Evolutionary conservation across 345 rosid genomes (phyloP).

Genomic region (Brassica napus): DNA sequence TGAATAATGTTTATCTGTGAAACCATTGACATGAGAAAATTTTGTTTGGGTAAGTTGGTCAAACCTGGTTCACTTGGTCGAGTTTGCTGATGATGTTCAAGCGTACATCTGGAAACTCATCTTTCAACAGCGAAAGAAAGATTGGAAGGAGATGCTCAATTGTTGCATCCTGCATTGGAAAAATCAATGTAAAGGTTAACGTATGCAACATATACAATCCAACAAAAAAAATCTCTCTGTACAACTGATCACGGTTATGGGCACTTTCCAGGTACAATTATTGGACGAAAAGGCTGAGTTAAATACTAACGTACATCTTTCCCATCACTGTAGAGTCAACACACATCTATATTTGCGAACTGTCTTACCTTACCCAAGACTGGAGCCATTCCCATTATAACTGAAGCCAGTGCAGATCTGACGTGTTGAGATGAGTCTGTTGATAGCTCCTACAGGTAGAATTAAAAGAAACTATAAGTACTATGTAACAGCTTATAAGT

Average conservation of each 20-base stretch:
- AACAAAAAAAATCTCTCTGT: not conserved
- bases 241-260: not conserved
- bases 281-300: not conserved
- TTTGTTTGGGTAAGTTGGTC: not conserved
- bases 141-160: constrained; percentile 95
- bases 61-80: constrained; percentile 99
- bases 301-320: constrained; percentile 12
- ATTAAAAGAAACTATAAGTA: constrained; percentile 11
- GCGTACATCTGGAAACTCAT: constrained; percentile 98
- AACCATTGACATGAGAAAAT: not conserved
- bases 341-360: not conserved
- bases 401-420: constrained; percentile 96
- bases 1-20: not conserved
- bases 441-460: constrained; percentile 69
- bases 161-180: constrained; percentile 71
- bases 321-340: constrained; percentile 29
- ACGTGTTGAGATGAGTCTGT: constrained; percentile 98
- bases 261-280: not conserved
- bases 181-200: not conserved
- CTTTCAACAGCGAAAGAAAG: constrained; percentile 91
- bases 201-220: constrained; percentile 1
- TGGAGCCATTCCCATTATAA: constrained; percentile 99
- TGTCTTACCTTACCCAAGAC: constrained; percentile 63
- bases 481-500: not conserved
- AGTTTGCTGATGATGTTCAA: constrained; percentile 97